Conservation (phyloP, 495 filamentous ascomycete species). For the Penicillium waksmanii region DNA sequence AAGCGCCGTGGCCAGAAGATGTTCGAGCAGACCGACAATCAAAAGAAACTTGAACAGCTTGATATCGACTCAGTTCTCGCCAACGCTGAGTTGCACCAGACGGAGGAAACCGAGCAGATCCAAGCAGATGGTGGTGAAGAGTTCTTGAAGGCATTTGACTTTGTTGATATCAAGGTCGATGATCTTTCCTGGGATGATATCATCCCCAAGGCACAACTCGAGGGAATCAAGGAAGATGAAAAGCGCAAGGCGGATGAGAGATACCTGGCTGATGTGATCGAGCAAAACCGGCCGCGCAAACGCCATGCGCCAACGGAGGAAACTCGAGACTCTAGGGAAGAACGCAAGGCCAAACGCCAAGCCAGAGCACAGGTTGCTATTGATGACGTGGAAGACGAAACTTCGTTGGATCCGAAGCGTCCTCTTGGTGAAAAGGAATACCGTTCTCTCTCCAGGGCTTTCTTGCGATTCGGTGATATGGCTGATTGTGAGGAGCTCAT, state of each 20-base stretch:
- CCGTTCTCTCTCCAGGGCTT: slow-evolving; percentile 84
- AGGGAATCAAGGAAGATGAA: slow-evolving; percentile 85
- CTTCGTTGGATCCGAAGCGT: slow-evolving; percentile 76
- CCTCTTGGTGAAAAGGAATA: slow-evolving; percentile 89
- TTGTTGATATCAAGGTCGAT: slow-evolving; percentile 92
- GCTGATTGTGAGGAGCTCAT: slow-evolving; percentile 85
- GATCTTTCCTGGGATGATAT: slow-evolving; percentile 96
- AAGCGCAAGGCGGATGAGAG: slow-evolving; percentile 79
- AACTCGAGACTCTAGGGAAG: slow-evolving; percentile 75
- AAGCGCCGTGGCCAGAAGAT: slow-evolving; percentile 94
- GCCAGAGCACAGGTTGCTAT: slow-evolving; percentile 71
- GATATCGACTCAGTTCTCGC: slow-evolving; percentile 97
- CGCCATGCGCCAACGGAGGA: slow-evolving; percentile 69
- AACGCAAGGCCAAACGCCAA: slow-evolving; percentile 90
- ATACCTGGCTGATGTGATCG: slow-evolving; percentile 80
- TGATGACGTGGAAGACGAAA: slow-evolving; percentile 62
- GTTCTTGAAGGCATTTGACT: slow-evolving; percentile 85
- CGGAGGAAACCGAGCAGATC: slow-evolving; percentile 85
- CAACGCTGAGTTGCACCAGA: slow-evolving; percentile 94
- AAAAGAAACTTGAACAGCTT: slow-evolving; percentile 94
- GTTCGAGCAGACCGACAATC: slow-evolving; percentile 96
- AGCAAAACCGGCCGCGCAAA: slow-evolving; percentile 85
- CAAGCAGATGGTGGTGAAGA: slow-evolving; percentile 92
- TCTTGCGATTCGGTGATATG: slow-evolving; percentile 84
- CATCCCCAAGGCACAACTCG: slow-evolving; percentile 91